Evolutionary conservation across 2,329 filamentous ascomycete genomes (phyloP).

Genomic region (Alternaria brassicae): DNA sequence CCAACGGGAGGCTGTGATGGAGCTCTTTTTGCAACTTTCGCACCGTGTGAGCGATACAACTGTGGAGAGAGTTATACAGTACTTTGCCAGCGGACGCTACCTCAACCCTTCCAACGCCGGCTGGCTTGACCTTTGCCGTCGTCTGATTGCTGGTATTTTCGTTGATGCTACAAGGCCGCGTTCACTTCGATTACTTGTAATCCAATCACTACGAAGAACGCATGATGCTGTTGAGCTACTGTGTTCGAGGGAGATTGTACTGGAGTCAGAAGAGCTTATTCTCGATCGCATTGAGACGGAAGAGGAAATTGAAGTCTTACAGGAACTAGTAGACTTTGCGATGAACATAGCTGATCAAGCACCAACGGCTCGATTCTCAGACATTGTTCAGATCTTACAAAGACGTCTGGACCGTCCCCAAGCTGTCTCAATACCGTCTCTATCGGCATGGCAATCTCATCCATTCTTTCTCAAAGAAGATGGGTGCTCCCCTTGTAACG

Average conservation of each 20-base stretch:
- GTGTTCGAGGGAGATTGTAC: constrained; percentile 64
- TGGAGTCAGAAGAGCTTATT: constrained; percentile 66
- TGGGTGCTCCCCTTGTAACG: constrained; percentile 66
- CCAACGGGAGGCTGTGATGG: constrained; percentile 70
- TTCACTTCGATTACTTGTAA: constrained; percentile 67
- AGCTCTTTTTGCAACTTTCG: constrained; percentile 70
- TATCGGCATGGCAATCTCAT: constrained; percentile 27
- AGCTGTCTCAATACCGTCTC: constrained; percentile 22
- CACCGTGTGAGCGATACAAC: constrained; percentile 69
- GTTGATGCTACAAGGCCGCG: constrained; percentile 67
- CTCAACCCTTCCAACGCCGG: constrained; percentile 74
- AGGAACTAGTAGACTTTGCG: constrained; percentile 69
- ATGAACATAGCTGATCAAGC: constrained; percentile 69
- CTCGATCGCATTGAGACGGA: constrained; percentile 69
- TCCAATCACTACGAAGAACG: constrained; percentile 64
- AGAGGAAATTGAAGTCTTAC: constrained; percentile 68
- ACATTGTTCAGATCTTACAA: constrained; percentile 53
- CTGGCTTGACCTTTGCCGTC: constrained; percentile 70
- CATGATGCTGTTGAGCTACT: constrained; percentile 62
- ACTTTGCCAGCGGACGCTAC: constrained; percentile 72
- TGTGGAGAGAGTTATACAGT: constrained; percentile 68
- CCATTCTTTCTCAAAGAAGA: constrained; percentile 21
- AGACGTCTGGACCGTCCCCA: constrained; percentile 36
- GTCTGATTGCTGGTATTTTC: constrained; percentile 70
- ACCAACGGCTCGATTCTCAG: constrained; percentile 64